These are phyloP conservation scores for Tuber microsphaerosporum DNA, from an alignment of 495 filamentous ascomycete species.

Conservation along the genomic window DNA sequence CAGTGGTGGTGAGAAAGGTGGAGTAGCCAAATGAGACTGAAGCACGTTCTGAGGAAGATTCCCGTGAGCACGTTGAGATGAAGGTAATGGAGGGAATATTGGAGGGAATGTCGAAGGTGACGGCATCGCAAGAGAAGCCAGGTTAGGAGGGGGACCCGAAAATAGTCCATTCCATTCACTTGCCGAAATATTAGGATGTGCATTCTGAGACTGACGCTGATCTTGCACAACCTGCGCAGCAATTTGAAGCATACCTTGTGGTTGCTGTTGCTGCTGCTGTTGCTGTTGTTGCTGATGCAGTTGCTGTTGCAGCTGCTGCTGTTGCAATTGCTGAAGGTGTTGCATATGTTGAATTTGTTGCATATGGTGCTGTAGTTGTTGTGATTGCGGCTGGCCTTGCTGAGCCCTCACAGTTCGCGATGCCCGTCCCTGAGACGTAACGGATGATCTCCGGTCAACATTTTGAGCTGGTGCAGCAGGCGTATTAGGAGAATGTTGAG, in stretches of 20 bases:
- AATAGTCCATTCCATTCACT: background rate
- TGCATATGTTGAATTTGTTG: background rate
- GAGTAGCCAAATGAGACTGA: conserved; percentile 32
- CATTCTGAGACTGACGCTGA: conserved; percentile 3
- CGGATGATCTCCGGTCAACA: background rate
- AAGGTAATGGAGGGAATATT: background rate
- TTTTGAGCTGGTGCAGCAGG: background rate
- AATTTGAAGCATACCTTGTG: background rate
- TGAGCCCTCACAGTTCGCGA: background rate
- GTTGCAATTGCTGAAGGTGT: conserved; percentile 2
- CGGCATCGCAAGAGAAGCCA: background rate
- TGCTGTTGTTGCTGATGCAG: conserved; percentile 17
- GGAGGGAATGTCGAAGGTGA: background rate
- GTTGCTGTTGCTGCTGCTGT: conserved; percentile 17
- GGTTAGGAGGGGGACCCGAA: background rate
- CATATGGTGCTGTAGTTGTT: background rate
- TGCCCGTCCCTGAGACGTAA: background rate
- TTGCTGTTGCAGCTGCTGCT: conserved; percentile 15
- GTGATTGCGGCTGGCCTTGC: background rate
- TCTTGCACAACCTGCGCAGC: background rate
- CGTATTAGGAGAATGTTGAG: background rate
- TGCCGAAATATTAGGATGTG: background rate
- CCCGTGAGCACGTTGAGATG: conserved; percentile 9
- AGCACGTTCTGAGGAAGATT: conserved; percentile 28
- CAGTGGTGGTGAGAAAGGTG: conserved; percentile 24